These are phyloP conservation scores for Rhodotorula sp. DNA, from an alignment of 1,284 basidiomycete species.

Conservation along the genomic window DNA sequence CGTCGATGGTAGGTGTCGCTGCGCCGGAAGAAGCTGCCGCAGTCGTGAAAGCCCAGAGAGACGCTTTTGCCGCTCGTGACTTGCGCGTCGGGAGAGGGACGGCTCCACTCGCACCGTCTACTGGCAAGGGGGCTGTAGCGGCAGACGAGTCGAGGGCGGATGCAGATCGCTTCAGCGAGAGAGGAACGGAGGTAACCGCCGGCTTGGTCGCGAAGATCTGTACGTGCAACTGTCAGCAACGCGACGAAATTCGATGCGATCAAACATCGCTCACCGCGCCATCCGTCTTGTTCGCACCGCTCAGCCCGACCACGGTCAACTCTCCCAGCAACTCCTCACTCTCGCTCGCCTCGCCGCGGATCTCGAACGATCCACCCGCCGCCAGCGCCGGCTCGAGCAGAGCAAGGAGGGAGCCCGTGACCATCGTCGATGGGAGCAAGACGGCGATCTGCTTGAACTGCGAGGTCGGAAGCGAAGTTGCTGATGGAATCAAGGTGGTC, in stretches of 20 bases:
- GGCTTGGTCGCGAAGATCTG: conserved; percentile 32
- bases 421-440: conserved; percentile 31
- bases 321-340: conserved; percentile 31
- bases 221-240: background rate
- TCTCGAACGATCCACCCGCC: conserved; percentile 25
- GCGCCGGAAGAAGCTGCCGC: conserved; percentile 32
- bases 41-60: conserved; percentile 67
- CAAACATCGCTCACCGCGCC: conserved; percentile 7
- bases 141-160: conserved; percentile 50
- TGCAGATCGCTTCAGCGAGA: conserved; percentile 38
- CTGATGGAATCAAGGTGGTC: conserved; percentile 11
- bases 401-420: conserved; percentile 32
- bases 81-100: conserved; percentile 45
- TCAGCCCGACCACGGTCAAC: conserved; percentile 29
- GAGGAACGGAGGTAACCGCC: conserved; percentile 25
- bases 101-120: conserved; percentile 15
- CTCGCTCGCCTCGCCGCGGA: conserved; percentile 26
- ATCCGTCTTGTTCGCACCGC: conserved; percentile 20
- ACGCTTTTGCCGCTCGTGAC: conserved; percentile 61
- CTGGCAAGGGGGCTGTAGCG: conserved; percentile 45
- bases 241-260: background rate
- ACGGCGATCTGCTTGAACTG: conserved; percentile 33
- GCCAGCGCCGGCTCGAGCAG: conserved; percentile 35
- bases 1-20: conserved; percentile 65
- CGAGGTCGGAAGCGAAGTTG: conserved; percentile 12